phyloP scores from a whole-genome alignment of 176 grass and related monocot species.

The Carex cristatella region DNA sequence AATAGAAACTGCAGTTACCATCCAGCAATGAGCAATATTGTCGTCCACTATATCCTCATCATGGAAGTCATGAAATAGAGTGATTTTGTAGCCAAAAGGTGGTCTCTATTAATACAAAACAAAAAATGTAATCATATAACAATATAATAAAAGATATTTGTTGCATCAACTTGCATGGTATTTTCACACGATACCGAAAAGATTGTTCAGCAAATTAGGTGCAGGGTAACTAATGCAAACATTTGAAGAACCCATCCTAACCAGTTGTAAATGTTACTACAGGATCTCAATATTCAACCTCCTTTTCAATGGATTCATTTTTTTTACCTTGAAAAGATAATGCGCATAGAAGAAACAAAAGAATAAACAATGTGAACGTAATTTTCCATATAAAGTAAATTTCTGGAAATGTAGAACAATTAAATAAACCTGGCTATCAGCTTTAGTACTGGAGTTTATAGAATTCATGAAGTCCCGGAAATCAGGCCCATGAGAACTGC shows the following conservation, averaged over 20 bases:
- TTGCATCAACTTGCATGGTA: not conserved
- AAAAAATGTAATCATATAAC: slow-evolving; percentile 15
- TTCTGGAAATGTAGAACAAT: slow-evolving; percentile 14
- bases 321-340: not conserved
- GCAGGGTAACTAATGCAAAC: not conserved
- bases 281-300: not conserved
- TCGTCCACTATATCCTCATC: slow-evolving; percentile 24
- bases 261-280: not conserved
- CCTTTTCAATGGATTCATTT: not conserved
- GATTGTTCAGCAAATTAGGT: not conserved
- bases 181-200: not conserved
- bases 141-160: not conserved
- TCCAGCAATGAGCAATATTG: slow-evolving; percentile 34
- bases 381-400: not conserved
- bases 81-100: slow-evolving; percentile 54
- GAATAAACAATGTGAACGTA: not conserved
- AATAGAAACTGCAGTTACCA: slow-evolving; percentile 33
- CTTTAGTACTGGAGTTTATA: slow-evolving; percentile 38
- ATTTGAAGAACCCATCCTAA: not conserved
- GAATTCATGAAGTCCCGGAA: slow-evolving; percentile 66
- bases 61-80: slow-evolving; percentile 50
- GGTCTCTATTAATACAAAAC: slow-evolving; percentile 46
- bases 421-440: slow-evolving; percentile 46
- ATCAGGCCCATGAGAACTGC: slow-evolving; percentile 41
- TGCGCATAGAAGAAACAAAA: not conserved